Evolutionary conservation across 345 rosid species (phyloP), one percentile per base, ranked within the genome.

Genomic region (Linum lewisii): DNA sequence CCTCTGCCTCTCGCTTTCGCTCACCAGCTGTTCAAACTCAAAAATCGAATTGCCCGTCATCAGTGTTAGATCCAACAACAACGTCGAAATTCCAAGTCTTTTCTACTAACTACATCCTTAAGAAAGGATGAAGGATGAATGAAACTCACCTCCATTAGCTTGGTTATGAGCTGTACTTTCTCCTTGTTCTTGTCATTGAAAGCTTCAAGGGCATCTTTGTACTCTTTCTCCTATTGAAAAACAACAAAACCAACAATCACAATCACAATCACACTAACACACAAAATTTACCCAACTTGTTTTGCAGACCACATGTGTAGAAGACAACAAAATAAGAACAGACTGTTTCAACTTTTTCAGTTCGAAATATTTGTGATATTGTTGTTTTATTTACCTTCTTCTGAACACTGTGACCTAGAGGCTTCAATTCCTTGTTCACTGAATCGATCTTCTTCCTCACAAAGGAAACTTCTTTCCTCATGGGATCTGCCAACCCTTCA

Each of bases 141-240:
- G 56, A 52, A 21, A 11, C 54, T 64, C 66, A 92, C 99, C 95
- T 92, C 99, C 87, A 81, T 77, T 59, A 92, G 62, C 63, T 83
- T 86, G 78, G 79, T 63, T 57, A 92, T 82, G 50, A 84, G 72
- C 68, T 81, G 81, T 63, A 84, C 63, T 76, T 83, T 93, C 67
- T 89, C 99, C 76, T 80, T 89, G 56, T 75, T 89, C 82, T 86
- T 92, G 58, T 86, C 95, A 59, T 89, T 89, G 60, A 83, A 88
- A 68, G 86, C 82, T 74, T 89, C 97, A 50, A 93, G 73, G 10
- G 79, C 91, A 75, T 93, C 95, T 75, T 70, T 93, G 73, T 84
- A 93, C 63, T 93, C 99, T 63, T 73, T 89, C 74, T 93, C 99
- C 97, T 93, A 72, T 52, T n/a, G 22, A 8, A n/a, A 21, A 62